Evolutionary conservation across 176 grass and related monocot genomes (phyloP), one percentile per base, ranked within the genome.

Genomic region (Paspalum vaginatum): DNA sequence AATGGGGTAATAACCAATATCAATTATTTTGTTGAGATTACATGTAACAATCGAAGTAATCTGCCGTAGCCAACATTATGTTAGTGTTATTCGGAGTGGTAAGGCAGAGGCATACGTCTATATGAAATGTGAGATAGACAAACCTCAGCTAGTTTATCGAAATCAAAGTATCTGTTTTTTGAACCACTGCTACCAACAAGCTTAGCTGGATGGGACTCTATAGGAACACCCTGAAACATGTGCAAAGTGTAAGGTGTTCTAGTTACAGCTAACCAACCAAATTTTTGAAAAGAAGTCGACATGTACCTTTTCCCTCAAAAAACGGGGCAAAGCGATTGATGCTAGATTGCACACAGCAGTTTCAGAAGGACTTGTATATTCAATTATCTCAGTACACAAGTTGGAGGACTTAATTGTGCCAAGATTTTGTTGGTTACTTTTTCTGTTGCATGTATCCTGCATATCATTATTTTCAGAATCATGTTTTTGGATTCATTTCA

Each of bases 381-480:
- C 90, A 76, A 99, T 91, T 76, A 99, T 91, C 78, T 99, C 96
- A 80, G 96, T 99, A 70, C 96, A 99, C 55, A 99, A 73, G 84
- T 99, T 99, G 9, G 96, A 99, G 68, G 90, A 99, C 69, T 99
- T 99, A 46, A 99, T 99, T 21, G 93, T 99, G 39, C 96, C 96
- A 58, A 99, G 85, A 88, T 99, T 99, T 54, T 99, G 88, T 17
- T 99, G 97, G 68, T 99, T 99, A 68, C 97, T 99, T 90, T 99
- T 99, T 80, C 93, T 99, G 65, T 99, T 99, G 52, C 97, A 99
- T 55, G 93, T 79, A 80, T 99, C 97, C 93, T 99, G 76, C 38
- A 87, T 9, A 62, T 7, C 6, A 77, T 80, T 59, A 85, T 20
- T 24, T 70, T 70, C 47, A 70, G 43, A 70, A 26, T 43, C 42